Conservation (phyloP, 2,329 filamentous ascomycete species). For the Aspergillus calidoustus region DNA sequence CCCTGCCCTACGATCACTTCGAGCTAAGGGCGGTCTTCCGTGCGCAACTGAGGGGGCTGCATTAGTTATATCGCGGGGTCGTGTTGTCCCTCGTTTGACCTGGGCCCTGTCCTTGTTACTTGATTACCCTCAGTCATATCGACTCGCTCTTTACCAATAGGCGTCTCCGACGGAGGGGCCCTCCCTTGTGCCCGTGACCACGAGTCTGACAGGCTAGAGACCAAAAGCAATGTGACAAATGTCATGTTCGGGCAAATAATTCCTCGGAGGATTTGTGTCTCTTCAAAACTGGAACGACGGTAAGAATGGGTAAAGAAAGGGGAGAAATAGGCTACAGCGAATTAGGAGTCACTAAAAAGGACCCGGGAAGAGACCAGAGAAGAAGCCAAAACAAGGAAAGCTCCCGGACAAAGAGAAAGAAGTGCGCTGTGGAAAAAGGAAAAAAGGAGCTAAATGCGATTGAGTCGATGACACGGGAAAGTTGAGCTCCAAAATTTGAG, state of each 20-base stretch:
- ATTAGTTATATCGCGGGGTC: conserved; percentile 14
- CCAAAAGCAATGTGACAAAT: conserved; percentile 21
- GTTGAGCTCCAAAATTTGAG: conserved; percentile 3
- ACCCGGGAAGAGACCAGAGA: conserved; percentile 5
- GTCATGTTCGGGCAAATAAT: conserved; percentile 17
- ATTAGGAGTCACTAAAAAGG: conserved; percentile 5
- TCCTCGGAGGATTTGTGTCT: conserved; percentile 23
- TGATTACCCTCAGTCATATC: neutral
- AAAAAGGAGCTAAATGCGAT: conserved; percentile 10
- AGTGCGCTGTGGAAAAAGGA: conserved; percentile 8
- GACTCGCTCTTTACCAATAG: conserved; percentile 3
- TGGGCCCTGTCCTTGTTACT: conserved; percentile 6
- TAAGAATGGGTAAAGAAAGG: conserved; percentile 7
- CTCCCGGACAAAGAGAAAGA: conserved; percentile 3
- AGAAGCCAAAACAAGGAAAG: conserved; percentile 10
- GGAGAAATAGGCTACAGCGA: neutral
- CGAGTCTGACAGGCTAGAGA: conserved; percentile 11
- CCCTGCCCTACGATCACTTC: conserved; percentile 18
- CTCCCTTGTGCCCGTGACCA: conserved; percentile 8
- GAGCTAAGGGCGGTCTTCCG: conserved; percentile 16
- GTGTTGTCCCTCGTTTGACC: conserved; percentile 4
- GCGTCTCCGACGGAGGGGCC: neutral
- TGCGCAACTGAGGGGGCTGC: conserved; percentile 17
- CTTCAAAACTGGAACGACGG: conserved; percentile 11
- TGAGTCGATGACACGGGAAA: conserved; percentile 10